Conservation (phyloP, 1,284 basidiomycete species). For the Moniliophthora roreri region DNA sequence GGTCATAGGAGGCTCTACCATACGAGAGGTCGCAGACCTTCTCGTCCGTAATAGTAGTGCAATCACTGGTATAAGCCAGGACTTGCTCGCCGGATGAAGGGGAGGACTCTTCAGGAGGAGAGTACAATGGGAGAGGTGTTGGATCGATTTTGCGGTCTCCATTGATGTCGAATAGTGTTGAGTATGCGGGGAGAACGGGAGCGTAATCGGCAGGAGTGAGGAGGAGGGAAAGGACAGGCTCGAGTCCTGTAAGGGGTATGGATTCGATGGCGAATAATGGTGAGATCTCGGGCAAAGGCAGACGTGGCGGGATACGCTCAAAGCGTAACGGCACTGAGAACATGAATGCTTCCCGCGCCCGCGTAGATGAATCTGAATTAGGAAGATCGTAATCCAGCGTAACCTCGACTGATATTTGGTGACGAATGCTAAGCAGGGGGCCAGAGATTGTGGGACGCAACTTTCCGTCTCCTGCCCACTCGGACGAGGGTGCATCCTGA, state of each 20-base stretch:
- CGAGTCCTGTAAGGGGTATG: background rate
- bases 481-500: slow-evolving; percentile 25
- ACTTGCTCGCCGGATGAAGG: too few relatives aligned
- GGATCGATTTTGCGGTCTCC: slow-evolving; percentile 71
- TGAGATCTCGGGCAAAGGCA: slow-evolving; percentile 15
- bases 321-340: slow-evolving; percentile 58
- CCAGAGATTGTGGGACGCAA: slow-evolving; percentile 46
- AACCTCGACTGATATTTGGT: slow-evolving; percentile 53
- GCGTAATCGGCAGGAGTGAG: slow-evolving; percentile 19
- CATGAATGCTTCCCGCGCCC: slow-evolving; percentile 29
- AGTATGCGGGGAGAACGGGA: slow-evolving; percentile 66
- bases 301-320: slow-evolving; percentile 34
- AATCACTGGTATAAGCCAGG: too few relatives aligned
- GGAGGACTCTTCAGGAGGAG: slow-evolving; percentile 22
- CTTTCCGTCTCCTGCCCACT: slow-evolving; percentile 43
- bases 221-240: slow-evolving; percentile 1
- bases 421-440: slow-evolving; percentile 59
- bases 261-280: background rate
- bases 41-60: too few relatives aligned
- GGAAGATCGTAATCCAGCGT: slow-evolving; percentile 54
- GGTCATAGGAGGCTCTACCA: too few relatives aligned
- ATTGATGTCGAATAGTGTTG: slow-evolving; percentile 69
- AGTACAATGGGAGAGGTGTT: slow-evolving; percentile 68
- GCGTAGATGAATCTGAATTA: slow-evolving; percentile 34
- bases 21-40: too few relatives aligned